phyloP scores from a whole-genome alignment of 345 rosid species.

The Kandelia obovata region DNA sequence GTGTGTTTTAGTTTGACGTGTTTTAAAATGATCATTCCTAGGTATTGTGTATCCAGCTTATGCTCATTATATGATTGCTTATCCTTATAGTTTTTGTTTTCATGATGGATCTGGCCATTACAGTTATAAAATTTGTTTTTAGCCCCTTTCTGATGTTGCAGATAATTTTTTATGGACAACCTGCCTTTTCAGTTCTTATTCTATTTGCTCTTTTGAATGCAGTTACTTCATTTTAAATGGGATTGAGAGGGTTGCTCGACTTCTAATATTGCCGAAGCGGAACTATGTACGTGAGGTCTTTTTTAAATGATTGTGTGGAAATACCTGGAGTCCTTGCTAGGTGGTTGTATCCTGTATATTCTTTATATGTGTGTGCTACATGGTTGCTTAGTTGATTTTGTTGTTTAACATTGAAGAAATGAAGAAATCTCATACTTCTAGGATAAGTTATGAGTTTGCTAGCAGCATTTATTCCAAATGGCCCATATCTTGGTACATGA shows the following conservation, averaged over 20 bases:
- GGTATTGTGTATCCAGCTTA: not conserved
- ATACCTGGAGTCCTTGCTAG: not conserved
- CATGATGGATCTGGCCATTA: not conserved
- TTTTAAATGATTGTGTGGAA: not conserved
- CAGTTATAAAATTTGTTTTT: not conserved
- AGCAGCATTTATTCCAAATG: not conserved
- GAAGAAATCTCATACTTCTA: not conserved
- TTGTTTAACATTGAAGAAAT: not conserved
- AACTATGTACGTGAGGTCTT: constrained; percentile 68
- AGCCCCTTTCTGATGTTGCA: not conserved
- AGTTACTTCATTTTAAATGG: constrained; percentile 92
- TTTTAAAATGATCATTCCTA: not conserved
- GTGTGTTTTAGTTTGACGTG: no score
- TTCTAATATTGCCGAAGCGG: constrained; percentile 75
- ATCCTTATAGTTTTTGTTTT: constrained; percentile 7
- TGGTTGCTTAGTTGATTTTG: not conserved
- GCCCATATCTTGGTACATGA: not conserved
- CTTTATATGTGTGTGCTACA: not conserved
- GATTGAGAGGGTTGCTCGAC: constrained; percentile 87
- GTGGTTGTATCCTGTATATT: not conserved
- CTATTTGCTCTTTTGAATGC: constrained; percentile 15
- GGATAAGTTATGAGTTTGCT: not conserved
- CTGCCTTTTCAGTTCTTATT: constrained; percentile 2
- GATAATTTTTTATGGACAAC: not conserved
- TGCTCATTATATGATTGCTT: not conserved